Evolutionary conservation across 2,329 filamentous ascomycete genomes (phyloP).

Genomic region (Trichoderma asperellum): DNA sequence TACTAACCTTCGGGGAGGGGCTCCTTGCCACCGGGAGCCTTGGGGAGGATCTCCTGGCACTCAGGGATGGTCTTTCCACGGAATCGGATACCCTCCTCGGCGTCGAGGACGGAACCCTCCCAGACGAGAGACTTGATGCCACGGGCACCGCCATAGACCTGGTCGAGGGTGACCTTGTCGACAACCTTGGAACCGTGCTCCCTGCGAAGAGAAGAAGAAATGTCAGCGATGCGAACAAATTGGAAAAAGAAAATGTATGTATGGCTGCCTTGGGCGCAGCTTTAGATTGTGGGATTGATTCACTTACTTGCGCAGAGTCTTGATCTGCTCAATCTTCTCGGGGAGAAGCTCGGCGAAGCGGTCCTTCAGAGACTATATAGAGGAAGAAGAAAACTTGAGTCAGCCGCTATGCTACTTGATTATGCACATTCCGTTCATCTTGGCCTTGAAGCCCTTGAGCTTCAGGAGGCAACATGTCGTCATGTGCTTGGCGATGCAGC

Average conservation of each 20-base stretch:
- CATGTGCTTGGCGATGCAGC: constrained; percentile 32
- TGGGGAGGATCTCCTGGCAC: constrained; percentile 96
- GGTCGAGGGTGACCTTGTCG: constrained; percentile 97
- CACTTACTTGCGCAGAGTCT: constrained; percentile 91
- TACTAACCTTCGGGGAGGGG: constrained; percentile 85
- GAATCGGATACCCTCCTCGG: constrained; percentile 99
- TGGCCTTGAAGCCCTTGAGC: background rate
- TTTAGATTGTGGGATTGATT: background rate
- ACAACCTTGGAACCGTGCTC: constrained; percentile 94
- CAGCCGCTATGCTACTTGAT: constrained; percentile 25
- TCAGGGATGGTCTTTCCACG: constrained; percentile 98
- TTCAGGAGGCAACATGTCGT: background rate
- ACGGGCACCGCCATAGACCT: constrained; percentile 98
- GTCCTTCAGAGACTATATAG: constrained; percentile 85
- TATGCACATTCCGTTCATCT: background rate
- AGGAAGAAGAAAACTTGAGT: constrained; percentile 24
- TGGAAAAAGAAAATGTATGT: background rate
- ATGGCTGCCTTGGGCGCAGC: constrained; percentile 31
- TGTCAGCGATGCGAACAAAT: constrained; percentile 31
- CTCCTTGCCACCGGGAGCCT: constrained; percentile 94
- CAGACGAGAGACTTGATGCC: constrained; percentile 98
- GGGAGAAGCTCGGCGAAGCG: constrained; percentile 95
- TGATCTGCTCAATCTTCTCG: constrained; percentile 98
- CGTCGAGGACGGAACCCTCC: constrained; percentile 97
- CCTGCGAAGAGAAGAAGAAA: constrained; percentile 51